These are phyloP conservation scores for Fusarium verticillioides DNA, from an alignment of 2,329 filamentous ascomycete species.

Conservation along the genomic window DNA sequence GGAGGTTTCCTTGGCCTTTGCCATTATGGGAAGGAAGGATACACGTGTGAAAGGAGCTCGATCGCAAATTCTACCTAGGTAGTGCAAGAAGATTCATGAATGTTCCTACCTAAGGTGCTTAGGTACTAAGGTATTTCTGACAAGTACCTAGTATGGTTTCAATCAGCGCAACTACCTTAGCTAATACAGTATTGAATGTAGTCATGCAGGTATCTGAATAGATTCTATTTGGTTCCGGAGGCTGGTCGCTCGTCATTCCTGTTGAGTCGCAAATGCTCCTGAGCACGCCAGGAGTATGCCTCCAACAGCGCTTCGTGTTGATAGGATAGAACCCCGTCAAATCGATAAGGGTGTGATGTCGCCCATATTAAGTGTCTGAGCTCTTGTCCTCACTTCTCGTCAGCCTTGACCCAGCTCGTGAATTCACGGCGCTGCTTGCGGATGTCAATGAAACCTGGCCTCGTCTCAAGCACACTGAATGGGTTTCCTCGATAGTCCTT, in stretches of 20 bases:
- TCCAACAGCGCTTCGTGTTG: background rate
- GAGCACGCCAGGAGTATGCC: background rate
- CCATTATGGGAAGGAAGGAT: background rate
- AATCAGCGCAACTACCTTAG: background rate
- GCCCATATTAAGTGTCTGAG: background rate
- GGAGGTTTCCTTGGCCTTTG: background rate
- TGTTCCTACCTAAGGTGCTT: background rate
- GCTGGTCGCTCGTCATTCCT: background rate
- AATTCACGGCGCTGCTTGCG: conserved; percentile 84
- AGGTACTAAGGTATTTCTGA: background rate
- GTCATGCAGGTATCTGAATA: background rate
- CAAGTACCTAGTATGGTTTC: background rate
- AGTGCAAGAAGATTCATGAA: background rate
- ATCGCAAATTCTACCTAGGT: background rate
- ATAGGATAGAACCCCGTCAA: background rate
- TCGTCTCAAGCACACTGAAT: conserved; percentile 80
- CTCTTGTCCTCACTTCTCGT: conserved; percentile 37
- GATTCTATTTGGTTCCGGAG: background rate
- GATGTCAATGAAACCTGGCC: conserved; percentile 89
- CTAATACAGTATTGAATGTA: background rate
- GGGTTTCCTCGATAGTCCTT: conserved; percentile 80
- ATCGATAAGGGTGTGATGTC: background rate
- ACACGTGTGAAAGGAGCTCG: background rate
- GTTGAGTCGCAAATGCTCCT: background rate
- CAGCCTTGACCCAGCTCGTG: conserved; percentile 73